Conservation (phyloP, 257 asterid genomes). For the Penstemon eatonii region DNA sequence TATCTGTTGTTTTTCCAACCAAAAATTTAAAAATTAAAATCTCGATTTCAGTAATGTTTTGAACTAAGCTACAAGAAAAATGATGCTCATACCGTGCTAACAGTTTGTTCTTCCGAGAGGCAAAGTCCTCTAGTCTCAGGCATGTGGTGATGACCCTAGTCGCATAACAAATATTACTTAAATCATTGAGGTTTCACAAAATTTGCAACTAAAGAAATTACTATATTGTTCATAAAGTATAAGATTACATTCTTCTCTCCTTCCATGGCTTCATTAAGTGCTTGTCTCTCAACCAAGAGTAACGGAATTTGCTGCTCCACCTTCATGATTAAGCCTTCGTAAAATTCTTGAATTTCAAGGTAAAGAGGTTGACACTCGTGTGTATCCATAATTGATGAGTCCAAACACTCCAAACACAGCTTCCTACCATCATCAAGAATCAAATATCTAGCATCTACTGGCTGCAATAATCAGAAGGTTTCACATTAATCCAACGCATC, state of each 20-base stretch:
- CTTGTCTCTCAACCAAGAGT: slow-evolving; percentile 96
- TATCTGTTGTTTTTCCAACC: slow-evolving; percentile 48
- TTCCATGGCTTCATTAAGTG: slow-evolving; percentile 95
- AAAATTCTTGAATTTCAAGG: slow-evolving; percentile 91
- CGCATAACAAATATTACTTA: slow-evolving; percentile 13
- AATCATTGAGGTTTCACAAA: background rate
- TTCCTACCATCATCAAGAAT: slow-evolving; percentile 89
- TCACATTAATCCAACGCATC: slow-evolving; percentile 18
- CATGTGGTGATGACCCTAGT: slow-evolving; percentile 87
- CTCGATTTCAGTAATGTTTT: background rate
- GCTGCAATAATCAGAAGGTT: slow-evolving; percentile 43
- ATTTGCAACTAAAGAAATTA: background rate
- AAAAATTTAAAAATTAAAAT: slow-evolving; percentile 3
- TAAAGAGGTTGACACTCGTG: slow-evolving; percentile 95
- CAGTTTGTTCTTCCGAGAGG: slow-evolving; percentile 89
- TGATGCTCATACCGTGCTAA: slow-evolving; percentile 66
- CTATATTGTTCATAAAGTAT: slow-evolving; percentile 6
- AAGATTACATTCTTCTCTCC: slow-evolving; percentile 79
- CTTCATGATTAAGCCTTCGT: slow-evolving; percentile 93
- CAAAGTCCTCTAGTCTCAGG: slow-evolving; percentile 97
- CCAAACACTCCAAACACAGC: slow-evolving; percentile 91
- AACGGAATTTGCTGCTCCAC: slow-evolving; percentile 93
- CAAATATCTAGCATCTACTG: slow-evolving; percentile 69
- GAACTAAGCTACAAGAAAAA: background rate
- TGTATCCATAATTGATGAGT: slow-evolving; percentile 97